Evolutionary conservation across 1,139 yeast genomes (phyloP), one percentile per base, ranked within the genome.

Genomic region (Hansenula sp.): DNA sequence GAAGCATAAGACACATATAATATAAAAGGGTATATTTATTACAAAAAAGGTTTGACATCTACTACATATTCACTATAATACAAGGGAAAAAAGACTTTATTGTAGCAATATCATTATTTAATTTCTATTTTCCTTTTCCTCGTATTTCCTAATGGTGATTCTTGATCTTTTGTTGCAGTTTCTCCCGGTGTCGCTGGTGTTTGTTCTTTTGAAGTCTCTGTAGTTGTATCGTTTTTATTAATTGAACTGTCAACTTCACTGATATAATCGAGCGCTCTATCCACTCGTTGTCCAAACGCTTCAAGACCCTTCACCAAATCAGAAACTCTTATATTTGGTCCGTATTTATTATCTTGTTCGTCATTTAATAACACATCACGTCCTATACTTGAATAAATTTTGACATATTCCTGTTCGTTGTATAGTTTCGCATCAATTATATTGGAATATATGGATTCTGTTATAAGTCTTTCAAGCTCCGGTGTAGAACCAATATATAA

Each of bases 331-430:
- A 35, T 44, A 18, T 32, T 27, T 2, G 44, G 38, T 2, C 39
- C 42, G 29, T 44, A 50, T 14, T 39, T 38, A 6, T 44, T 45
- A 9, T 47, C 31, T 2, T 46, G 39, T 20, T 48, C 50, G 1
- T 38, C 38, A 9, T 37, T 32, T 2, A 46, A 33, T 1, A 56
- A 31, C 2, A 48, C 51, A 27, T 60, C 59, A 14, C 48, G 38
- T 2, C 56, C 53, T 9, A 29, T 33, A 4, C 49, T 43, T 11
- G 53, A 49, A 32, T 51, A 50, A 9, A 60, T 54, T 26, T 45
- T 48, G 22, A 57, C 46, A 1, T 40, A 13, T 18, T 41, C 37
- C 26, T 52, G 48, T 14, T 47, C 35, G 12, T 50, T 46, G 29
- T 39, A 37, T 11, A 55, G 21, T 27, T 39, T 52, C 1, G 49